Evolutionary conservation across 2,329 filamentous ascomycete genomes (phyloP).

Genomic region (Aspergillus flavus): DNA sequence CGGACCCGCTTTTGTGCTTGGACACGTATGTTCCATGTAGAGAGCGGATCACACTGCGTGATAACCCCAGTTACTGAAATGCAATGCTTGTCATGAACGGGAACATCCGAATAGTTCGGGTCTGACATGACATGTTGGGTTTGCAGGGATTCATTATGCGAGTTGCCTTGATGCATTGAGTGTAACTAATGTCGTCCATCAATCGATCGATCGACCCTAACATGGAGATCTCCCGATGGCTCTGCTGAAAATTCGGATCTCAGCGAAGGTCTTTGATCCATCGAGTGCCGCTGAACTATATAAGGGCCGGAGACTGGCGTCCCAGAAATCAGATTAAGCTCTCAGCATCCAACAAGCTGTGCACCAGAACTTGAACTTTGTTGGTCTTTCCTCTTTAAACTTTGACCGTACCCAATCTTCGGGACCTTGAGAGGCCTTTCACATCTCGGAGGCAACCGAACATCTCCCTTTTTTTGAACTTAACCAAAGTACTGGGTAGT

Average conservation of each 20-base stretch:
- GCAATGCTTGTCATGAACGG: slow-evolving; percentile 29
- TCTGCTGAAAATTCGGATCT: slow-evolving; percentile 1
- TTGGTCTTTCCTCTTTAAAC: slow-evolving; percentile 8
- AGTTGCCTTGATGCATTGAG: slow-evolving; percentile 25
- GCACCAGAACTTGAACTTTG: slow-evolving; percentile 9
- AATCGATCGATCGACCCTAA: slow-evolving; percentile 27
- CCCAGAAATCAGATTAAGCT: slow-evolving; percentile 17
- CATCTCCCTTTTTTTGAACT: neutral
- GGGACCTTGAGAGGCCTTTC: neutral
- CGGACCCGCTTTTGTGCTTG: neutral
- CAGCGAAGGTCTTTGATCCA: slow-evolving; percentile 12
- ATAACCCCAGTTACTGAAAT: slow-evolving; percentile 14
- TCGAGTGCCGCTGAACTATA: slow-evolving; percentile 15
- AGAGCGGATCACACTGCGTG: slow-evolving; percentile 12
- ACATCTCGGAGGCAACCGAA: neutral
- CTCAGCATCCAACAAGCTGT: slow-evolving; percentile 14
- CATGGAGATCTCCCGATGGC: slow-evolving; percentile 27
- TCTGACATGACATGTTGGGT: slow-evolving; percentile 25
- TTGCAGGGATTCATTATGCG: slow-evolving; percentile 17
- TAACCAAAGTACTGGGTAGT: neutral
- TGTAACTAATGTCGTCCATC: slow-evolving; percentile 17
- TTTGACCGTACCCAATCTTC: slow-evolving; percentile 9
- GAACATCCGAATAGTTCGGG: slow-evolving; percentile 26
- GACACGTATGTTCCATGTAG: slow-evolving; percentile 5
- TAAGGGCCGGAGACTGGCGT: slow-evolving; percentile 17